A percentile compares a stretch with the other conserved stretches of the same genome.
These are phyloP conservation scores for Backusella morwellensis DNA, from an alignment of 192 early-diverging fungal genomes.

Conservation along the genomic window DNA sequence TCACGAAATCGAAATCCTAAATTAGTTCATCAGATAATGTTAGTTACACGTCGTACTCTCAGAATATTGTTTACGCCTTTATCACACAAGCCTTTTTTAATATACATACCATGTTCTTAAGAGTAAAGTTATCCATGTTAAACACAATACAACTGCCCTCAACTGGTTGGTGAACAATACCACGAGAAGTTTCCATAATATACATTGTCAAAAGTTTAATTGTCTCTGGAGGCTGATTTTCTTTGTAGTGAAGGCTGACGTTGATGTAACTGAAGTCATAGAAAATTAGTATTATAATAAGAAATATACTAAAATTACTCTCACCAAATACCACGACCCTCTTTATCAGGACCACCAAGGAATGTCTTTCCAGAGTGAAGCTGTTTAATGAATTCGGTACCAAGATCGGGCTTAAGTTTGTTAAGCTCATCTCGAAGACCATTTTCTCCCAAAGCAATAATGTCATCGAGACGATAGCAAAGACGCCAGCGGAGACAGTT, in stretches of 20 bases:
- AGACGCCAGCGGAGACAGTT: conserved; percentile 73
- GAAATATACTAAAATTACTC: conserved; percentile 13
- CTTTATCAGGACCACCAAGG: conserved; percentile 48
- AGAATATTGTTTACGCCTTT: background rate
- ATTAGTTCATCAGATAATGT: background rate
- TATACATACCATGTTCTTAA: conserved; percentile 60
- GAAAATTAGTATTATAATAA: background rate
- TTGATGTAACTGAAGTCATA: conserved; percentile 45
- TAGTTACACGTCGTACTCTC: background rate
- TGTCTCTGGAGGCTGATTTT: conserved; percentile 59
- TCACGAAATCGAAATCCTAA: conserved; percentile 71
- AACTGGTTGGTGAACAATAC: conserved; percentile 63
- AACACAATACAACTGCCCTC: conserved; percentile 76
- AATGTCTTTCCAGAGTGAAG: conserved; percentile 48
- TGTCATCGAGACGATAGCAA: conserved; percentile 47
- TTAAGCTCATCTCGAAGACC: conserved; percentile 39
- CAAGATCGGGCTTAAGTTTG: conserved; percentile 33
- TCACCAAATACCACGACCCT: conserved; percentile 52
- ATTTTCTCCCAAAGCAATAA: conserved; percentile 42
- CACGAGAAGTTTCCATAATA: conserved; percentile 71
- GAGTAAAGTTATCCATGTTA: conserved; percentile 71
- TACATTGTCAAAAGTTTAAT: conserved; percentile 67
- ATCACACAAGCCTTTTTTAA: background rate
- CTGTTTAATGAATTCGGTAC: conserved; percentile 31
- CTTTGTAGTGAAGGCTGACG: conserved; percentile 49